Conservation (phyloP, 208 protist species). For the Wallacemonas collosoma region DNA sequence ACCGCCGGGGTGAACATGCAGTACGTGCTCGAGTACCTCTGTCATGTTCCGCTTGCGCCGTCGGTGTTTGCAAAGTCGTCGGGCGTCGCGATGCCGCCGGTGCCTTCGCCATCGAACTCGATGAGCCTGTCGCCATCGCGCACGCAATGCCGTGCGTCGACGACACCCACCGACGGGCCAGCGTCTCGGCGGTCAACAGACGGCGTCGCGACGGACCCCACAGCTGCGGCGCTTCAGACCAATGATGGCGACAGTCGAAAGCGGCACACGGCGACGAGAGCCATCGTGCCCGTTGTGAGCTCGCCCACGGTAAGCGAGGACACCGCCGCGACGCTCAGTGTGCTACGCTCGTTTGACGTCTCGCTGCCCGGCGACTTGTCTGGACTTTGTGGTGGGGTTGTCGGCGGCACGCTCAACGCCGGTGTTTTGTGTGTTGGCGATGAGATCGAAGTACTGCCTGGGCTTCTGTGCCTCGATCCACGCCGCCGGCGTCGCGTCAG, state of each 20-base stretch:
- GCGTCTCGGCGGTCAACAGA: too few relatives aligned
- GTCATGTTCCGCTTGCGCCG: constrained; percentile 97
- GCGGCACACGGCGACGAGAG: neutral
- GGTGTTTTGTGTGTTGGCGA: constrained; percentile 97
- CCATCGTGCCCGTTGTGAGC: neutral
- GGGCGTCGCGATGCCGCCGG: constrained; percentile 80
- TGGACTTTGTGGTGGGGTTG: constrained; percentile 97
- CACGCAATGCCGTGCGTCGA: neutral
- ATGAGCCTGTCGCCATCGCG: constrained; percentile 10
- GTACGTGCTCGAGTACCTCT: constrained; percentile 98
- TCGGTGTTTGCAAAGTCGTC: constrained; percentile 89
- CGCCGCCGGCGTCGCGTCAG: neutral
- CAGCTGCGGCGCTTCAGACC: too few relatives aligned
- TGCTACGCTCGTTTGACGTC: constrained; percentile 99
- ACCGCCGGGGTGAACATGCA: constrained; percentile 99
- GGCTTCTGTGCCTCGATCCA: constrained; percentile 66
- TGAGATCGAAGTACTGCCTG: constrained; percentile 99
- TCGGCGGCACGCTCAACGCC: constrained; percentile 97
- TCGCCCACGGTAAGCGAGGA: neutral
- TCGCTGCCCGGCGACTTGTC: constrained; percentile 99
- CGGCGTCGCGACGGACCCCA: too few relatives aligned
- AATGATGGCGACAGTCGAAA: too few relatives aligned
- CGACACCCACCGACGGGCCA: neutral
- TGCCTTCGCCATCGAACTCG: neutral
- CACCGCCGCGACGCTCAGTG: constrained; percentile 80